Evolutionary conservation across 345 rosid genomes (phyloP).

Genomic region (Eucalyptus virginea): DNA sequence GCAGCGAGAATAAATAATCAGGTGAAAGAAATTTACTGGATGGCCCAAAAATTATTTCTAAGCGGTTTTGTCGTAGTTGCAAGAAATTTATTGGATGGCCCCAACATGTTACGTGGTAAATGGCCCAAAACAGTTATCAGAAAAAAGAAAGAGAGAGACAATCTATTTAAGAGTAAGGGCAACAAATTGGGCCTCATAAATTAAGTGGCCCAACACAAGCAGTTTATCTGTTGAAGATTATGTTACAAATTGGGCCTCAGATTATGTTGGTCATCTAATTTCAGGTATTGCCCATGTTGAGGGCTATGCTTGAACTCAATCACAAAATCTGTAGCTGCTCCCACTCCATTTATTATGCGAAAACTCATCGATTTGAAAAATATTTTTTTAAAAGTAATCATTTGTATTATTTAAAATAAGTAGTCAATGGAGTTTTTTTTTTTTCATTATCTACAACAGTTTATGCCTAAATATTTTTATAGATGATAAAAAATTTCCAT

Average conservation of each 20-base stretch:
- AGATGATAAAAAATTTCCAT: too few relatives aligned
- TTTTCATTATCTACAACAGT: too few relatives aligned
- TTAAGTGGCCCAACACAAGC: background rate
- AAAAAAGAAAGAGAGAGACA: background rate
- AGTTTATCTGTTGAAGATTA: background rate
- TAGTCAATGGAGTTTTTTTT: too few relatives aligned
- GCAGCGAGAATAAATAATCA: background rate
- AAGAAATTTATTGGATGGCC: background rate
- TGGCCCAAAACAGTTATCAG: background rate
- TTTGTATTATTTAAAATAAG: too few relatives aligned
- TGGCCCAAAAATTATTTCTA: background rate
- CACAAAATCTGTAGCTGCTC: background rate
- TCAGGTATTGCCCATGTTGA: background rate
- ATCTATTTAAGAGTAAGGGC: background rate
- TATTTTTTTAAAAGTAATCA: too few relatives aligned
- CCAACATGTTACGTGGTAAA: background rate
- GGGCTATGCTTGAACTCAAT: background rate
- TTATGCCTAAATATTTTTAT: too few relatives aligned
- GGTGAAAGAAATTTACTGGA: background rate
- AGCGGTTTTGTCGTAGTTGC: background rate
- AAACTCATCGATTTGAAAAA: too few relatives aligned
- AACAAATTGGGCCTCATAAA: background rate
- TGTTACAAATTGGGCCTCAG: background rate
- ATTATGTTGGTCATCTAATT: background rate
- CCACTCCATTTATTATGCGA: too few relatives aligned